phyloP scores from a whole-genome alignment of 371 early-diverging fungal genomes.

The Entomophthora muscae region DNA sequence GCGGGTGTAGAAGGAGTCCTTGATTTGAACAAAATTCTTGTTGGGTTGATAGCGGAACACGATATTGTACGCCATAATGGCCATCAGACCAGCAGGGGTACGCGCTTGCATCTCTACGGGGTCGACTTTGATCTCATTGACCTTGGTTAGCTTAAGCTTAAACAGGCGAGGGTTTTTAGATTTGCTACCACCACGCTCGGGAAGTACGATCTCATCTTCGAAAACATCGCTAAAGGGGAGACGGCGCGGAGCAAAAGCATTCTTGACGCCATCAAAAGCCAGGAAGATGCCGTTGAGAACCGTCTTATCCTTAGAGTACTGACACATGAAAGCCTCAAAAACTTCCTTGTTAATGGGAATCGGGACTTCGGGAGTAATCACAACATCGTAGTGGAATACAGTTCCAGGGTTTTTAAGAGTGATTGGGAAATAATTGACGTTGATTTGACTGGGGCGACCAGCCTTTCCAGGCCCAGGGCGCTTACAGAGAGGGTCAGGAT shows the following conservation, averaged over 20 bases:
- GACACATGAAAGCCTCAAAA: conserved; percentile 21
- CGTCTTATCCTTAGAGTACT: conserved; percentile 12
- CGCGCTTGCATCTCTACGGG: conserved; percentile 15
- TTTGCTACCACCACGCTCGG: neutral
- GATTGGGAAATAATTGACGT: conserved; percentile 1
- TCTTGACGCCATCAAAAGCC: conserved; percentile 45
- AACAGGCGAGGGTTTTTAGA: neutral
- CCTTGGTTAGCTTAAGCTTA: conserved; percentile 4
- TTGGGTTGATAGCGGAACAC: conserved; percentile 47
- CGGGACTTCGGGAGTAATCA: conserved; percentile 20
- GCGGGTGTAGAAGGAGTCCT: conserved; percentile 55
- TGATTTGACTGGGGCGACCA: neutral
- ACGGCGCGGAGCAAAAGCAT: conserved; percentile 27
- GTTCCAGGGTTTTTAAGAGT: conserved; percentile 8
- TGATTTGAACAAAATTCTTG: conserved; percentile 33
- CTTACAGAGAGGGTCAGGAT: neutral
- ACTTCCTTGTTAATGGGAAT: conserved; percentile 23
- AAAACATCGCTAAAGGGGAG: conserved; percentile 18
- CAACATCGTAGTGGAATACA: conserved; percentile 19
- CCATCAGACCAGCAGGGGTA: conserved; percentile 21
- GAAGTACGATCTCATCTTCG: neutral
- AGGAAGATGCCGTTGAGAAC: conserved; percentile 16
- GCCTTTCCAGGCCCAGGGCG: neutral
- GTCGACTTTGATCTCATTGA: conserved; percentile 2
- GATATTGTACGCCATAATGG: conserved; percentile 46